Percentiles rank a stretch among this genome's conserved stretches.
These are phyloP conservation scores for Amanita inopinata DNA, from an alignment of 768 basidiomycete species.

Conservation along the genomic window DNA sequence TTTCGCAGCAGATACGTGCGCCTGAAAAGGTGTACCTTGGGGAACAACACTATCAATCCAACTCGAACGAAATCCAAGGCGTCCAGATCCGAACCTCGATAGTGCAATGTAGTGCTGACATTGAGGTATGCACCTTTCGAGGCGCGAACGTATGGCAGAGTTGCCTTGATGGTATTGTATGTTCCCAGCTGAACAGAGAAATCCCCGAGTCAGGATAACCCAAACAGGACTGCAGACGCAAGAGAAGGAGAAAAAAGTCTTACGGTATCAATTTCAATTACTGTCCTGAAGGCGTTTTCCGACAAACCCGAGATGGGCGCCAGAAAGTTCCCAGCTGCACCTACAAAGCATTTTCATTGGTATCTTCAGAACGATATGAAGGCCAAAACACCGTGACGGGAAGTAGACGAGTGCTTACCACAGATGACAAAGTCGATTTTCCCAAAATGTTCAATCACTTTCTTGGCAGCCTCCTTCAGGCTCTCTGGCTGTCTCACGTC, in stretches of 20 bases:
- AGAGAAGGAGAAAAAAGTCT: conserved; percentile 16
- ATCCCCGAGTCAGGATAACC: background rate
- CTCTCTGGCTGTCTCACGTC: conserved; percentile 77
- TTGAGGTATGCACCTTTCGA: conserved; percentile 79
- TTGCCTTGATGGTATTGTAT: conserved; percentile 92
- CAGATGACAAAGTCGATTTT: conserved; percentile 93
- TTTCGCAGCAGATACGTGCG: conserved; percentile 91
- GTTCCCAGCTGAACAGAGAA: conserved; percentile 60
- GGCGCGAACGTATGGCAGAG: conserved; percentile 60
- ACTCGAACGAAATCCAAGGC: conserved; percentile 7
- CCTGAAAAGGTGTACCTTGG: conserved; percentile 75
- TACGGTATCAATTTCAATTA: conserved; percentile 90
- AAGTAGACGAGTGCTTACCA: conserved; percentile 41
- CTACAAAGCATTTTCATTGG: conserved; percentile 26
- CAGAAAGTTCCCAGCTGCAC: conserved; percentile 95
- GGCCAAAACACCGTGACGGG: too few species aligned
- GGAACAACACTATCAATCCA: conserved; percentile 11
- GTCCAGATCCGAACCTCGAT: conserved; percentile 47
- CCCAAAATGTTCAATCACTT: conserved; percentile 70
- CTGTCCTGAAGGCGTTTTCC: conserved; percentile 85
- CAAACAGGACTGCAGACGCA: background rate
- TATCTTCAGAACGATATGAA: background rate
- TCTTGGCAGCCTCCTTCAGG: conserved; percentile 64
- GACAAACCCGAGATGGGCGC: conserved; percentile 77
- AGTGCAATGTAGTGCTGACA: conserved; percentile 85